Base-by-base conservation (phyloP, 208 protist species). In the Chromosphaera perkinsii region DNA sequence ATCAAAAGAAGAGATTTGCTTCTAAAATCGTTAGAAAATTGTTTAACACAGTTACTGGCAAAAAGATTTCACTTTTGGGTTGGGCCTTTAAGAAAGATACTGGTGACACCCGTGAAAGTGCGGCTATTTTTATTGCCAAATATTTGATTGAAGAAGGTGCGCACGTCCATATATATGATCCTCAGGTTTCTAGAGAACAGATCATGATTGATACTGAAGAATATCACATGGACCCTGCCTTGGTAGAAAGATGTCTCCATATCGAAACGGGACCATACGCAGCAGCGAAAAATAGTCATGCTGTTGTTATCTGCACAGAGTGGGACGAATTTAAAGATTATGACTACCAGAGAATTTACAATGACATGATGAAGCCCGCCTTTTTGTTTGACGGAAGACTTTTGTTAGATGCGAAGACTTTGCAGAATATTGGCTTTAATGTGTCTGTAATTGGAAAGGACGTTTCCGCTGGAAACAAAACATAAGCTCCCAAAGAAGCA, bases 31-130 rank as follows among this genome's bases (percentile, higher is more conserved):
- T 97, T 31, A 69, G 80, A 10, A 79, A 58, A 39, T 80, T 92
- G 68, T 96, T 96, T 72, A 85, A 93, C 69, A 96, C 88, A 3
- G 79, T 97, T 3, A 66, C 65, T 17, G 71, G 67, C 48, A 98
- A 98, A 80, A 87, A 80, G 22, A 92, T 98, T 57, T 76, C 84
- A 14, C 69, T 95, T 39, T 83, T 94, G 40, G 94, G 94, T 17
- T 97, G 96, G 72, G 92, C 95, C 24, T 98, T 97, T 80, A 98
- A 98, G 83, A 95, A 92, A 72, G 82, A 97, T 73, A 97, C 93
- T n/a, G 90, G 90, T 43, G 94, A 97, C 72, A 95, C 90, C 22
- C 80, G 92, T 22, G 93, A 97, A 77, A 88, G 87, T 51, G 69
- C 92, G 2, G 84, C 93, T 31, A 92, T 96, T 62, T 73, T 89